These are phyloP conservation scores for Eucalyptus decipiens DNA, from an alignment of 345 rosid species.

Conservation along the genomic window DNA sequence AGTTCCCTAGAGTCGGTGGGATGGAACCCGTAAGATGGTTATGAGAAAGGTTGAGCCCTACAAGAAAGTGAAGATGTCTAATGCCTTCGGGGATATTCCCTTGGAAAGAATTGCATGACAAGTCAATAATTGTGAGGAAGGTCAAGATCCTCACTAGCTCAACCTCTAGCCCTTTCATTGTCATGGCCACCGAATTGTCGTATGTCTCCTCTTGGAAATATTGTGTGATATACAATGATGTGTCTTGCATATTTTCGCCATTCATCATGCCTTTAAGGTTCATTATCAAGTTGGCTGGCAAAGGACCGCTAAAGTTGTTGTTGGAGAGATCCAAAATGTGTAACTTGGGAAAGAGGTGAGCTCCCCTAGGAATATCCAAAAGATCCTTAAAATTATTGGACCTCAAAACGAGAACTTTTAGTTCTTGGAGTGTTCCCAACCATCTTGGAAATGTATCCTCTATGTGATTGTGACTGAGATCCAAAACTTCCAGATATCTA, in stretches of 20 bases:
- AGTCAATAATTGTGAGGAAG: neutral
- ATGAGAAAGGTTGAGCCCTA: neutral
- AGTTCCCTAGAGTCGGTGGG: neutral
- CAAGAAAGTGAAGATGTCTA: neutral
- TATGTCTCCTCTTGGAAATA: rapidly evolving
- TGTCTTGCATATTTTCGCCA: rapidly evolving
- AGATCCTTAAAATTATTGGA: neutral
- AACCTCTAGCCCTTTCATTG: neutral
- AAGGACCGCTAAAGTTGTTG: neutral
- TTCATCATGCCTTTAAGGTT: neutral
- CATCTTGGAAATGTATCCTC: neutral
- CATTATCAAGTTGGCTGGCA: neutral
- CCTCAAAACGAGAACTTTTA: neutral
- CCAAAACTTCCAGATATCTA: neutral
- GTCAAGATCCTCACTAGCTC: neutral
- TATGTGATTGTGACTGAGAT: neutral
- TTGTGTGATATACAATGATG: neutral
- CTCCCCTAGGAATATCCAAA: neutral
- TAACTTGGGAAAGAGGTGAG: neutral
- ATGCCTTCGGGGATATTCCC: rapidly evolving
- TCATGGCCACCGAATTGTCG: rapidly evolving
- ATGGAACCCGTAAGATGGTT: neutral
- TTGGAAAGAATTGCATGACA: neutral
- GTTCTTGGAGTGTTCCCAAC: neutral
- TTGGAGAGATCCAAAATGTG: neutral